Evolutionary conservation across 108 stramenopile genomes (phyloP), one percentile per base, ranked within the genome.

Genomic region (Nannochloropsis salina): DNA sequence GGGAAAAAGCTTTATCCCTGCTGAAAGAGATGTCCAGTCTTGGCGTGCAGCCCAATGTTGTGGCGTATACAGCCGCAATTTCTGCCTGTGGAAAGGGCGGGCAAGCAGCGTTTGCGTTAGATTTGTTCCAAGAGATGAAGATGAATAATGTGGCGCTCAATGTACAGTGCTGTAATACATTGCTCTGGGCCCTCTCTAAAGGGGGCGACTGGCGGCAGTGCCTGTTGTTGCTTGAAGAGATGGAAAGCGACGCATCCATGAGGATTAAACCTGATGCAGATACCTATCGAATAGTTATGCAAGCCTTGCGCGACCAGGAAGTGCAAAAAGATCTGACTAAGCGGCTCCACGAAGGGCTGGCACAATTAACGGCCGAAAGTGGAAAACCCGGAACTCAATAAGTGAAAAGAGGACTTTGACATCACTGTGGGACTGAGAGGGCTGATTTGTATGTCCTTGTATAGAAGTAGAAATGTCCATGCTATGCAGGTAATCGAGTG

Each of bases 31-130:
- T 89, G 88, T 42, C 82, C 42, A 82, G 85, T 18, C 42, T 80
- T 40, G 88, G 85, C 44, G 41, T 85, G 41, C 20, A 51, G 51
- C 84, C 87, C 18, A 45, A 87, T 21, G 79, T 74, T 5, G 41
- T 45, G 43, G 80, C 61, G 8, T 87, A 87, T 74, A 86, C 51
- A 18, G 87, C 87, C n/a, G 85, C 87, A 9, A 80, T 87, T 15
- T 20, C 9, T 5, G 87, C 87, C 18, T 87, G 87, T 31, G 87
- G 44, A n/a, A 41, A 44, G 9, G 20, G 47, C 20, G 80, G 83
- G 84, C 42, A 86, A 21, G 44, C 43, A 42, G 45, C 18, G 9
- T 4, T 31, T 31, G 87, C 86, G 1, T 44, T 87, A 74, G 22
- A 12, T 4, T 83, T 87, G 2, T 3, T 87, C 4, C 41, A 40